Conservation (phyloP, 208 protist species). For the Phytomonas sp. region DNA sequence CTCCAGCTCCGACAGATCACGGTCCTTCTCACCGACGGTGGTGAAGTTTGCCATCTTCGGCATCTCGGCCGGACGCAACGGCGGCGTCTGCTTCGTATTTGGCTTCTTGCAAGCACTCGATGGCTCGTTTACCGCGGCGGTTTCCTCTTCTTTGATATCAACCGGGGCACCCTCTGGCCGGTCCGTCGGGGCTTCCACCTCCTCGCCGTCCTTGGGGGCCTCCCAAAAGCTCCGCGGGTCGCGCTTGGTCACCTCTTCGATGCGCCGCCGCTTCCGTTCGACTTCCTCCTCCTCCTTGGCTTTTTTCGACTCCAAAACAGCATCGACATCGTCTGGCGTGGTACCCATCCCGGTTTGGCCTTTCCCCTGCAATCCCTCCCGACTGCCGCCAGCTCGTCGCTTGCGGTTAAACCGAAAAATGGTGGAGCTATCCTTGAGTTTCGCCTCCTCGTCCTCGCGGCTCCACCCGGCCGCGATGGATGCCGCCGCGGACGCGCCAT, state of each 20-base stretch:
- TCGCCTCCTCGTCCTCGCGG: conserved; percentile 37
- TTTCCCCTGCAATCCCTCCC: conserved; percentile 4
- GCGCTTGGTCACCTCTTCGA: conserved; percentile 6
- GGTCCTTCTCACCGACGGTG: conserved; percentile 24
- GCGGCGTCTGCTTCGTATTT: background rate
- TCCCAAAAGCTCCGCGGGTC: conserved; percentile 12
- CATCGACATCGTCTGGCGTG: background rate
- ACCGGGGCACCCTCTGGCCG: background rate
- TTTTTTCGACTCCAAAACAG: background rate
- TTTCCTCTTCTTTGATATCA: conserved; percentile 7
- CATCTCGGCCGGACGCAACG: conserved; percentile 6
- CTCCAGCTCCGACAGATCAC: conserved; percentile 51
- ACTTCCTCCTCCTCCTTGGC: background rate
- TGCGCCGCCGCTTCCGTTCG: conserved; percentile 3
- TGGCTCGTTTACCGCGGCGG: background rate
- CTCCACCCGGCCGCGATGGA: conserved; percentile 57
- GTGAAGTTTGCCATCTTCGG: conserved; percentile 17
- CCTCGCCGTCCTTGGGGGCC: conserved; percentile 1
- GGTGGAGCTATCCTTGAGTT: conserved; percentile 52
- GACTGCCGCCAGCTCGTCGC: conserved; percentile 12
- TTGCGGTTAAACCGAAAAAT: conserved; percentile 71
- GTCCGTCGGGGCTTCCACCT: background rate
- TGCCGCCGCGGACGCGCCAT: conserved; percentile 75
- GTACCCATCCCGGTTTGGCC: background rate
- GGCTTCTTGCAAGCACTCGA: background rate